Base-by-base conservation (phyloP, 1,284 basidiomycete genomes). In the Violaceomyces palustris region DNA sequence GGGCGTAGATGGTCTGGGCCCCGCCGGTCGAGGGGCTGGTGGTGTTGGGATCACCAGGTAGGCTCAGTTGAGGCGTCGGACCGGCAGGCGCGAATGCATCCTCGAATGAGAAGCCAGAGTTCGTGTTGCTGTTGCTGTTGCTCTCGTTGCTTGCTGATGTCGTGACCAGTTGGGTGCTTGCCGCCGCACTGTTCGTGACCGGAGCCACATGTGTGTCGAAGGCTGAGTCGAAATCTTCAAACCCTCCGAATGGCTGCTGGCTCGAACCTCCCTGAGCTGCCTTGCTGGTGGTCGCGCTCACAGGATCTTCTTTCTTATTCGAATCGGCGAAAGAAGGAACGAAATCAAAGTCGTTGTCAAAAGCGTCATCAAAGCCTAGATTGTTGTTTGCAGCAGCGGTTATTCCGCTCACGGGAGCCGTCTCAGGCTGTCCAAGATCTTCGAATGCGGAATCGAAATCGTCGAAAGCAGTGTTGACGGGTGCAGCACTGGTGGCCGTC, bases 391-490 rank as follows among this genome's bases (percentile, higher is more conserved):
- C 38, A 17, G 17, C 26, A n/a, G n/a, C n/a, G n/a, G n/a, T n/a
- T n/a, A n/a, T n/a, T n/a, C n/a, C n/a, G n/a, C n/a, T n/a, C n/a
- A n/a, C n/a, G 15, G 56, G 61, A n/a, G 64, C 61, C 18, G 59
- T 48, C 19, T 61, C 46, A 0, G 58, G 50, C 1, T 61, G 56
- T 9, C 69, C 67, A 15, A 73, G 48, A 33, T 69, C 67, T 26
- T 66, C 62, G 35, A 73, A 73, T 1, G 70, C 69, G 24, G 61
- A 55, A 24, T 73, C 70, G 37, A 73, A 73, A 37, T 73, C 70
- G 42, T 73, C 69, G 37, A 67, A 55, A n/a, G 25, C 22, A 35
- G 42, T 39, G 26, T 39, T 35, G 31, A 42, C 24, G 4, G 26
- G 18, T 6, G 26, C 40, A 21, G 12, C 37, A 1, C 17, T 14